Conservation (phyloP, 176 grass and related monocot species). For the Alopecurus myosuroides region DNA sequence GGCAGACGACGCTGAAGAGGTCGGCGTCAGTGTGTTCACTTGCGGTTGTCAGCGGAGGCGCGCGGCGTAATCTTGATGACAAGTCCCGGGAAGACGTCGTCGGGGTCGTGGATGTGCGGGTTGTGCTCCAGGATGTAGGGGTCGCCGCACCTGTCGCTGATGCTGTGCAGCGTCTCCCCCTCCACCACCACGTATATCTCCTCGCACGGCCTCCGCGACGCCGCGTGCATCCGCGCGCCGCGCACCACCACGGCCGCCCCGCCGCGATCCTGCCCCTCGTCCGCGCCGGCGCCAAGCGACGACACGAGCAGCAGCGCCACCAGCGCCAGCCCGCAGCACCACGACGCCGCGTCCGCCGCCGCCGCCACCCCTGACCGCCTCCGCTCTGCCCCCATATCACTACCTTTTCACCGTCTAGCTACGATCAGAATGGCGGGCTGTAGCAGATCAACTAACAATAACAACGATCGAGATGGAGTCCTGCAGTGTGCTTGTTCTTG, state of each 20-base stretch:
- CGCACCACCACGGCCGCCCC: slow-evolving; percentile 10
- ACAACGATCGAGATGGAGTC: not conserved
- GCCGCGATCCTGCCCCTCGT: not conserved
- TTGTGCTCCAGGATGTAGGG: slow-evolving; percentile 86
- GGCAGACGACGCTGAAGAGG: not conserved
- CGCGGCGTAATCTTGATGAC: slow-evolving; percentile 65
- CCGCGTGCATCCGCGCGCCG: slow-evolving; percentile 22
- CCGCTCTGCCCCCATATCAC: not conserved
- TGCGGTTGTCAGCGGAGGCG: not conserved
- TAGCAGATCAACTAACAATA: not conserved
- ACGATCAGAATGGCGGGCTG: not conserved
- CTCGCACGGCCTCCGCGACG: slow-evolving; percentile 45
- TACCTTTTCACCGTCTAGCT: not conserved
- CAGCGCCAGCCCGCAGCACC: slow-evolving; percentile 48
- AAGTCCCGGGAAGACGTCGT: slow-evolving; percentile 95
- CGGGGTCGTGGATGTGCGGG: slow-evolving; percentile 81
- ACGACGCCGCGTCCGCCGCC: slow-evolving; percentile 51
- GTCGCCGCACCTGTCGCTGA: slow-evolving; percentile 89
- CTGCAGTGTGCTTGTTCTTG: not conserved
- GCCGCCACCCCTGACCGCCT: not conserved
- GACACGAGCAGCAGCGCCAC: slow-evolving; percentile 47
- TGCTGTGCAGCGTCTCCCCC: slow-evolving; percentile 79
- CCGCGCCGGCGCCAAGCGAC: slow-evolving; percentile 20
- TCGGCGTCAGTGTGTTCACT: not conserved
- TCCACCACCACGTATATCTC: slow-evolving; percentile 87